These are phyloP conservation scores for Paraglomus occultum DNA, from an alignment of 192 early-diverging fungal genomes.

Conservation along the genomic window DNA sequence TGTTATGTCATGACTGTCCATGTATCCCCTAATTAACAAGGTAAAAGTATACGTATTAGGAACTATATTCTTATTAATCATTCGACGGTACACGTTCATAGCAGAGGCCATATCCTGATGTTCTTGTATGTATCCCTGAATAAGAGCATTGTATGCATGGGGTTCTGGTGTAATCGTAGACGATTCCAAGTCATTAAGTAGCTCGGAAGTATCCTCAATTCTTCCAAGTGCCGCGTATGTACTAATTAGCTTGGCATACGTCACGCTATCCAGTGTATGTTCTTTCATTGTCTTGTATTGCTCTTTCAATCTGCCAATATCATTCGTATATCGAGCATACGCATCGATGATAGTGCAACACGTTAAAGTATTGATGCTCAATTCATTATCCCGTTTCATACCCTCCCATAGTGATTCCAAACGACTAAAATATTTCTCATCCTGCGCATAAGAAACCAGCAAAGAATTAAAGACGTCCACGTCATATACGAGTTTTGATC, in stretches of 20 bases:
- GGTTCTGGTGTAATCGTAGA: background rate
- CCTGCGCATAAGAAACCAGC: background rate
- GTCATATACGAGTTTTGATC: background rate
- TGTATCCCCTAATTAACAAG: slow-evolving; percentile 1
- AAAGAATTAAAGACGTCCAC: background rate
- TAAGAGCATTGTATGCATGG: background rate
- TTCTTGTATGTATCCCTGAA: background rate
- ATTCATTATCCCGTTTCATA: background rate
- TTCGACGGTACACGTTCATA: background rate
- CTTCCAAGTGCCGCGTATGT: background rate
- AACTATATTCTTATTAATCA: background rate
- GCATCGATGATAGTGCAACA: slow-evolving; percentile 4
- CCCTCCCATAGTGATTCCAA: background rate
- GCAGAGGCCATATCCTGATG: background rate
- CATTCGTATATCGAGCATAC: background rate
- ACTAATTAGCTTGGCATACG: background rate
- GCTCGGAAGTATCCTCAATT: background rate
- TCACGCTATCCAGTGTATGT: background rate
- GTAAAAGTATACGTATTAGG: background rate
- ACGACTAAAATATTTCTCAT: background rate
- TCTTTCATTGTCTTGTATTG: background rate
- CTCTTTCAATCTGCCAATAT: background rate
- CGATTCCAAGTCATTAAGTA: background rate
- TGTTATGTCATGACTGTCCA: background rate
- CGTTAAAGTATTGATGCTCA: background rate